phyloP scores from a whole-genome alignment of 805 yeast genomes.

The Kodamaea kaohsiungensis region DNA sequence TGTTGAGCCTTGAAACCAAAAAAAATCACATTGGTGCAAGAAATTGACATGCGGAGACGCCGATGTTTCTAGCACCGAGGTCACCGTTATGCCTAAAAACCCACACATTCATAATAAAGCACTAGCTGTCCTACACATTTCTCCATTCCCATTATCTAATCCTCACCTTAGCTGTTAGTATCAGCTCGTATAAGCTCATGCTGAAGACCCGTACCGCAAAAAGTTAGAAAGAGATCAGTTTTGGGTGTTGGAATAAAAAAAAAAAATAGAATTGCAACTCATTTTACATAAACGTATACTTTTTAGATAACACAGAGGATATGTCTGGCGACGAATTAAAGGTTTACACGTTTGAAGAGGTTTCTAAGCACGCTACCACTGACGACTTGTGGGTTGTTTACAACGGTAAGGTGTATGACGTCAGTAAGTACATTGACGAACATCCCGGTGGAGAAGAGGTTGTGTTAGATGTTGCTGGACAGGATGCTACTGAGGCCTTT shows the following conservation, averaged over 20 bases:
- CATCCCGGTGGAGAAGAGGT: constrained; percentile 54
- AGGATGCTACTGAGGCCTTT: constrained; percentile 48
- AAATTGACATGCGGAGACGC: not conserved
- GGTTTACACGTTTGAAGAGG: constrained; percentile 56
- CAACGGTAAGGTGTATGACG: constrained; percentile 46
- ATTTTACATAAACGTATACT: constrained; percentile 4
- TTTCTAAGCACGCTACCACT: constrained; percentile 38
- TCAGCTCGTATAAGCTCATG: not conserved
- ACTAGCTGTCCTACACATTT: not conserved
- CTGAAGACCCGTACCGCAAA: too few relatives aligned
- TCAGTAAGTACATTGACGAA: constrained; percentile 43
- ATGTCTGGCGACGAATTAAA: constrained; percentile 27
- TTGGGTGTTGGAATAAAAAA: not conserved
- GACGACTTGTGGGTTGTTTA: constrained; percentile 47
- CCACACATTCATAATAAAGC: not conserved
- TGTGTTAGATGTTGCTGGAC: constrained; percentile 43
- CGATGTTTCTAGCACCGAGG: not conserved
- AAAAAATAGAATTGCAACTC: constrained; percentile 2
- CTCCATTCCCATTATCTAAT: not conserved
- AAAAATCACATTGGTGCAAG: not conserved
- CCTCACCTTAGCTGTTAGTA: not conserved
- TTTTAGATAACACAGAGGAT: not conserved
- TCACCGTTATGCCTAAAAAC: not conserved
- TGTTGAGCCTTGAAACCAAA: not conserved
- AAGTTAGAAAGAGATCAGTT: too few relatives aligned